Percentiles rank a stretch among this genome's conserved stretches.
Conservation (phyloP, 768 basidiomycete species). For the Gelatoporia subvermispora region DNA sequence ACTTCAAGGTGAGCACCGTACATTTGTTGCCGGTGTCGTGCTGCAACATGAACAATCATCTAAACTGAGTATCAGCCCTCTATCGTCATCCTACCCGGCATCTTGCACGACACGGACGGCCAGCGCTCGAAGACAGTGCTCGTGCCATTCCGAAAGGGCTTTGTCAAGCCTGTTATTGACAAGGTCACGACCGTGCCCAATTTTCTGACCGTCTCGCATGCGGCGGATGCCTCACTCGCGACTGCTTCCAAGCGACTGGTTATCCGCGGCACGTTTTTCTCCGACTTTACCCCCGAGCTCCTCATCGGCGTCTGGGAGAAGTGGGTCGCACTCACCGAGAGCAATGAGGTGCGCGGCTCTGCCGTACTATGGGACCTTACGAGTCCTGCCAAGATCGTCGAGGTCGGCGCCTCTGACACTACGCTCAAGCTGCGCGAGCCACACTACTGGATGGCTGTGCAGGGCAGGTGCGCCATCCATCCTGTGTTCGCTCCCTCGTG, state of each 20-base stretch:
- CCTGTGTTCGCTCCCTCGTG: background rate
- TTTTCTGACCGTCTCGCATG: constrained; percentile 12
- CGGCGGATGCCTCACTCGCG: constrained; percentile 10
- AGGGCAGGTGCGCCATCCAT: constrained; percentile 10
- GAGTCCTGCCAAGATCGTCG: constrained; percentile 5
- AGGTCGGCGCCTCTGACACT: constrained; percentile 4
- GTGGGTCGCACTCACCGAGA: constrained; percentile 14
- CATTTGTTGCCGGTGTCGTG: background rate
- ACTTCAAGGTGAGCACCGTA: constrained; percentile 9
- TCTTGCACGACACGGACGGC: constrained; percentile 11
- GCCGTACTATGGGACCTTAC: constrained; percentile 14
- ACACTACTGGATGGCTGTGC: constrained; percentile 18
- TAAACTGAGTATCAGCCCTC: constrained; percentile 5
- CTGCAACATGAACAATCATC: too few relatives aligned
- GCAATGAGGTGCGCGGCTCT: constrained; percentile 8
- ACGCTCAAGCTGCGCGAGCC: constrained; percentile 11
- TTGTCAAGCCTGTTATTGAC: constrained; percentile 9
- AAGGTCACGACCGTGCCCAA: constrained; percentile 9
- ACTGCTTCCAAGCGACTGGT: constrained; percentile 9
- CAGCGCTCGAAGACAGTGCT: constrained; percentile 9
- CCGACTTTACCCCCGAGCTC: constrained; percentile 11
- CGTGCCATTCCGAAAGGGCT: constrained; percentile 12
- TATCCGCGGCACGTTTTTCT: constrained; percentile 14
- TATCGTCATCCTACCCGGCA: constrained; percentile 6
- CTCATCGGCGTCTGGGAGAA: constrained; percentile 9